These are phyloP conservation scores for Colletotrichum costaricense DNA, from an alignment of 2,329 filamentous ascomycete species.

Conservation along the genomic window DNA sequence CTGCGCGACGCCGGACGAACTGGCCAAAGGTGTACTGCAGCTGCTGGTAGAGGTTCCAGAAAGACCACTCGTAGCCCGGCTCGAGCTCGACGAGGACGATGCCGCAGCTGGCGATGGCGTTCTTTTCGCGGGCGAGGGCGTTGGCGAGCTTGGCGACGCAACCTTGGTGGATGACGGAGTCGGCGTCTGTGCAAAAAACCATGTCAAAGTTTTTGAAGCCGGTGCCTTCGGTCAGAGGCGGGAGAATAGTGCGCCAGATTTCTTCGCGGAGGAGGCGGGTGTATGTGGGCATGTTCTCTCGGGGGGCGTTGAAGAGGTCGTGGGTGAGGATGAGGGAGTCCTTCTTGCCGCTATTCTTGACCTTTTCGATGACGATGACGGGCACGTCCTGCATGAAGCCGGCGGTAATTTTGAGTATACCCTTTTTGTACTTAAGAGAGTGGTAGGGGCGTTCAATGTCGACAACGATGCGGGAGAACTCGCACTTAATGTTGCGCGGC, in stretches of 20 bases:
- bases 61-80: constrained; percentile 8
- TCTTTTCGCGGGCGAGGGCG: not conserved
- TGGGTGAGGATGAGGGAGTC: constrained; percentile 15
- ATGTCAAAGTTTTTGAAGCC: constrained; percentile 10
- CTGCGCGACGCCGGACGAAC: constrained; percentile 9
- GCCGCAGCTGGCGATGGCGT: constrained; percentile 3
- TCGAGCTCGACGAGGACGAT: constrained; percentile 18
- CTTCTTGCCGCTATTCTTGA: constrained; percentile 17
- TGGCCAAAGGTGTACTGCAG: constrained; percentile 18
- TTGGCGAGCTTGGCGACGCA: constrained; percentile 20
- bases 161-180: constrained; percentile 18
- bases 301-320: constrained; percentile 12
- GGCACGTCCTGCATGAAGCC: constrained; percentile 19
- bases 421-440: constrained; percentile 16
- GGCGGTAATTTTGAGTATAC: constrained; percentile 5
- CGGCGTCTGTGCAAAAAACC: constrained; percentile 18
- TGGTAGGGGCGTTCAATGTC: constrained; percentile 18
- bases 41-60: constrained; percentile 20
- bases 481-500: constrained; percentile 6
- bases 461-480: constrained; percentile 16
- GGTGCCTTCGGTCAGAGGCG: constrained; percentile 1
- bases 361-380: constrained; percentile 20
- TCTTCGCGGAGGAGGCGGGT: constrained; percentile 10
- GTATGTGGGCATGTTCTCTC: constrained; percentile 6
- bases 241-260: not conserved